Conservation (phyloP, 306 rosid species). For the Castanea crenata region DNA sequence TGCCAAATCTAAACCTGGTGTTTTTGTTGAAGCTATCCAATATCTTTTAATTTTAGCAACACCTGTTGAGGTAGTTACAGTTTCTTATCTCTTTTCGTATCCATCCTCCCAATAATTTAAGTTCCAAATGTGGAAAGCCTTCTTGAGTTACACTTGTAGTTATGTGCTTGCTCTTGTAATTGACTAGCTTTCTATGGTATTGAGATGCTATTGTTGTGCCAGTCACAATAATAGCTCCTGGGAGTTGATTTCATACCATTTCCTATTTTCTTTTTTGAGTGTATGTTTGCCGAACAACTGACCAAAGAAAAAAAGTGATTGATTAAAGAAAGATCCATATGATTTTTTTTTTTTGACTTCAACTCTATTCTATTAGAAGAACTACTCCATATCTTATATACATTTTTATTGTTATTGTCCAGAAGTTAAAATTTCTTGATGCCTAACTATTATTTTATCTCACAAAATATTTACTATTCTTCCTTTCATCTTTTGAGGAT, state of each 20-base stretch:
- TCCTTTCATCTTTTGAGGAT: not conserved
- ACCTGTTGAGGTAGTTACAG: conserved; percentile 74
- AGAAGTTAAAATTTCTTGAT: not conserved
- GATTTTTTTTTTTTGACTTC: not conserved
- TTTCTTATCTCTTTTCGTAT: conserved; percentile 16
- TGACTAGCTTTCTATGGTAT: conserved; percentile 2
- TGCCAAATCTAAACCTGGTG: conserved; percentile 81
- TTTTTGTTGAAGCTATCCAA: conserved; percentile 94
- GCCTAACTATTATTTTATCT: not conserved
- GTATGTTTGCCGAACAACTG: not conserved
- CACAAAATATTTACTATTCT: not conserved
- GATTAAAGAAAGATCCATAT: not conserved
- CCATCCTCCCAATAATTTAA: conserved; percentile 4
- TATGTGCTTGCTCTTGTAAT: conserved; percentile 8
- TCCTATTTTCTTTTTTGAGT: not conserved
- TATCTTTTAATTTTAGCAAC: conserved; percentile 85
- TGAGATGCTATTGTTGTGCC: conserved; percentile 5
- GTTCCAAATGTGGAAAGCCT: not conserved
- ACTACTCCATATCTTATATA: too few relatives aligned
- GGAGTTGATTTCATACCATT: not conserved
- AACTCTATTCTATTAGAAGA: too few relatives aligned
- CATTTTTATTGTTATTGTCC: not conserved
- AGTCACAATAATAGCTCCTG: conserved; percentile 1
- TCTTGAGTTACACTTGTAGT: not conserved
- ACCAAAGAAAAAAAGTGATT: not conserved